Conservation (phyloP, 2,329 filamentous ascomycete species). For the Cercospora nicotianae region DNA sequence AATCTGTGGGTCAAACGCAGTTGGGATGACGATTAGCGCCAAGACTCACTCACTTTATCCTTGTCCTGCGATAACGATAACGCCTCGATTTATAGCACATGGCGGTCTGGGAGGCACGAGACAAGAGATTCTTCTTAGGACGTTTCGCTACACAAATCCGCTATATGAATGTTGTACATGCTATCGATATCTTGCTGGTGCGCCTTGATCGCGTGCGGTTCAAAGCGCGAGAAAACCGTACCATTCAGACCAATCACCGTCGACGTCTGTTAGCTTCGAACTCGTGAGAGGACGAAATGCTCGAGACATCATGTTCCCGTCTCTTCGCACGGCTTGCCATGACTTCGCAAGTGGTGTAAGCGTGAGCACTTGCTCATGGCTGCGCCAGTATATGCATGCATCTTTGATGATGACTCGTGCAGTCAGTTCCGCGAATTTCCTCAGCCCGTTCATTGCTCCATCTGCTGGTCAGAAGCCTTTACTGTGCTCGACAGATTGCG, state of each 20-base stretch:
- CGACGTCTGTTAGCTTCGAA: not conserved
- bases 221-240: not conserved
- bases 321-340: not conserved
- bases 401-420: not conserved
- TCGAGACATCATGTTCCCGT: not conserved
- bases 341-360: not conserved
- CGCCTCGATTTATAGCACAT: not conserved
- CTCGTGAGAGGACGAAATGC: not conserved
- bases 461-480: not conserved
- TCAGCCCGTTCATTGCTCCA: not conserved
- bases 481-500: not conserved
- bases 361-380: not conserved
- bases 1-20: slow-evolving; percentile 4
- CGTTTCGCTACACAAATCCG: not conserved
- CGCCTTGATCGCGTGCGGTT: not conserved
- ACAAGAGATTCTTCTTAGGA: not conserved
- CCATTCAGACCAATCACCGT: not conserved
- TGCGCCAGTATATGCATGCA: too few relatives aligned
- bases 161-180: not conserved
- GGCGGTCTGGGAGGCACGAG: not conserved
- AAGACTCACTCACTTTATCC: not conserved
- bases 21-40: slow-evolving; percentile 4
- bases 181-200: not conserved
- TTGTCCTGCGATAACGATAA: not conserved
- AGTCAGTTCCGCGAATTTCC: not conserved